These are phyloP conservation scores for Tephrocybe rancida DNA, from an alignment of 768 basidiomycete genomes.

Conservation along the genomic window DNA sequence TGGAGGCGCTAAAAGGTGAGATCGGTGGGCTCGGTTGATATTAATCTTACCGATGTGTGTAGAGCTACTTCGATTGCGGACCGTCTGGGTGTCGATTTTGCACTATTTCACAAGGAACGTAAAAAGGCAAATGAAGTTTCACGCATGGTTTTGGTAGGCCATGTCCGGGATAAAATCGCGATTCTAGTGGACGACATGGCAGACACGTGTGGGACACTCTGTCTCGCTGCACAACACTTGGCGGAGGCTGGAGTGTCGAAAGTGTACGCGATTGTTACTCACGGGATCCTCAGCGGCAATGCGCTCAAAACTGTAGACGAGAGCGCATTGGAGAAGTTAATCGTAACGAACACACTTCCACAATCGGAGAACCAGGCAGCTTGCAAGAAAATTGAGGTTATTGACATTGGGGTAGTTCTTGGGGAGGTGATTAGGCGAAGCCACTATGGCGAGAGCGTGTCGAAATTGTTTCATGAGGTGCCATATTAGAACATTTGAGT, in stretches of 20 bases:
- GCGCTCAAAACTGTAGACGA: conserved; percentile 75
- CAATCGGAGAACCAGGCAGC: conserved; percentile 73
- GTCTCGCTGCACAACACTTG: conserved; percentile 87
- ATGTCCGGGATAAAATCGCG: conserved; percentile 89
- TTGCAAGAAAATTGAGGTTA: conserved; percentile 85
- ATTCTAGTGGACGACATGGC: conserved; percentile 99
- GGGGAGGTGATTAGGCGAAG: conserved; percentile 96
- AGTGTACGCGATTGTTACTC: conserved; percentile 93
- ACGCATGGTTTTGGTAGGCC: conserved; percentile 94
- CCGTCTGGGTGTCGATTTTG: conserved; percentile 94
- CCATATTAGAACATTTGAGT: conserved; percentile 59
- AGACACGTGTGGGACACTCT: conserved; percentile 93
- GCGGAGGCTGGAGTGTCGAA: conserved; percentile 85
- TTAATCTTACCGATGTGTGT: conserved; percentile 17
- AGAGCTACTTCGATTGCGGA: conserved; percentile 98
- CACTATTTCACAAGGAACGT: conserved; percentile 98
- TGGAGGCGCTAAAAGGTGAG: conserved; percentile 94
- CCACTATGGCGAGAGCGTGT: conserved; percentile 96
- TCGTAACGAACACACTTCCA: conserved; percentile 98
- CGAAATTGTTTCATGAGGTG: conserved; percentile 87
- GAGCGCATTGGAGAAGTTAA: conserved; percentile 87
- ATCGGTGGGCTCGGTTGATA: conserved; percentile 13
- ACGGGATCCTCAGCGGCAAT: conserved; percentile 92
- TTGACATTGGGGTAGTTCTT: conserved; percentile 93
- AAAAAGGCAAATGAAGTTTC: conserved; percentile 96